Evolutionary conservation across 139 green algal species (phyloP), one percentile per base, ranked within the genome.

Genomic region (Coelastrella sp.): DNA sequence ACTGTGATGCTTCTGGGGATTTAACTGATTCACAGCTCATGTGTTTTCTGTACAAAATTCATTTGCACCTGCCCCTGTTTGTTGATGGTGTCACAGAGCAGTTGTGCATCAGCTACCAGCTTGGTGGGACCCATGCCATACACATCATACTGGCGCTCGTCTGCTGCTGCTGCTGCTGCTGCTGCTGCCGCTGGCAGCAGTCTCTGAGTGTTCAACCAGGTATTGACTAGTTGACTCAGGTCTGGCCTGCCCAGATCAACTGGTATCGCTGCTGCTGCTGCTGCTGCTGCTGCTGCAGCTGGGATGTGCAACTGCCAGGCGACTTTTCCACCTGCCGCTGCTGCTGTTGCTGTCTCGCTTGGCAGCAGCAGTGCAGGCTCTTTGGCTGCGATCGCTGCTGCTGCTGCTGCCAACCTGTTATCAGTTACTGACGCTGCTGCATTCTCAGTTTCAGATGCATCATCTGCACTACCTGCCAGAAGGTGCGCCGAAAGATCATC

Each of bases 11-110:
- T 48, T 11, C 73, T 69, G 74, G n/a, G n/a, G n/a, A n/a, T n/a
- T n/a, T n/a, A n/a, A n/a, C 74, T 69, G 74, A 32, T 67, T 53
- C 71, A 68, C 15, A 81, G 48, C 50, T 81, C 73, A 34, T 81
- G 73, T 40, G 73, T 81, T 50, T 81, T 81, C 32, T 81, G 73
- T 50, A 81, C 73, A 51, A 68, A 81, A 5, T 69, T 48, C 73
- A 81, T 25, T 2, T 34, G 2, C 50, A 81, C 73, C 25, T 15
- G 27, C n/a, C 73, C 73, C 17, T 50, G 40, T 27, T 69, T 66
- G 34, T 81, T 81, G 2, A 81, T 17, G 4, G 67, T 30, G 15
- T 81, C 50, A 50, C 48, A 68, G 6, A 81, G 50, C 73, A 81
- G n/a, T 32, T 66, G 32, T 7, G 50, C 50, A 62, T 59, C 48